Conservation (phyloP, 805 yeast species). For the Yamadazyma philogaea region DNA sequence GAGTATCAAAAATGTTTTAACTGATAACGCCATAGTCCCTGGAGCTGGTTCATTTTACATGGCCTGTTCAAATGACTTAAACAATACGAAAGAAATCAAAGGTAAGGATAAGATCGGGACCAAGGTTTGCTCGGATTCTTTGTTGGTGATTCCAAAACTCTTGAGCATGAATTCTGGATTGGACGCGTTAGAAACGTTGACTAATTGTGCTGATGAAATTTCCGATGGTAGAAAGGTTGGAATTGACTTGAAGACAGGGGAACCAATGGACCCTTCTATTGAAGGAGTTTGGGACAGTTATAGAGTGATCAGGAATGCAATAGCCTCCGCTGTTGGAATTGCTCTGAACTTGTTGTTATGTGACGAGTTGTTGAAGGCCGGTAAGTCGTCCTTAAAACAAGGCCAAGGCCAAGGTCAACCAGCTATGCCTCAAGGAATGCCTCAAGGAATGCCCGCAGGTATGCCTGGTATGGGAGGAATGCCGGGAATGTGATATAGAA, state of each 20-base stretch:
- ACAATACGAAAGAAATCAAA: slow-evolving; percentile 51
- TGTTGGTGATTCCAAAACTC: slow-evolving; percentile 89
- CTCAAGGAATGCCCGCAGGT: not conserved
- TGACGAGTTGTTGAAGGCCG: slow-evolving; percentile 96
- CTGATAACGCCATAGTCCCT: slow-evolving; percentile 82
- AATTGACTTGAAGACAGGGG: slow-evolving; percentile 85
- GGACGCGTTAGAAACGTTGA: slow-evolving; percentile 85
- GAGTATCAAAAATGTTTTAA: slow-evolving; percentile 87
- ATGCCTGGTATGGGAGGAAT: not conserved
- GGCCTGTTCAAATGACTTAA: slow-evolving; percentile 70
- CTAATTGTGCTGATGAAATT: slow-evolving; percentile 85
- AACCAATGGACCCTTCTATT: slow-evolving; percentile 89
- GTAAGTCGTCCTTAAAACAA: slow-evolving; percentile 84
- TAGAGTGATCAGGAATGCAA: slow-evolving; percentile 89
- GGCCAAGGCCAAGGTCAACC: slow-evolving; percentile 29
- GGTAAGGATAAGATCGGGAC: slow-evolving; percentile 90
- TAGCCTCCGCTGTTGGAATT: slow-evolving; percentile 89
- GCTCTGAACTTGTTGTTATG: slow-evolving; percentile 89
- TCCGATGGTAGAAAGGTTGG: slow-evolving; percentile 83
- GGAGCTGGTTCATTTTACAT: slow-evolving; percentile 97
- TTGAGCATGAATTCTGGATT: slow-evolving; percentile 89
- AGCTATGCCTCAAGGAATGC: not conserved
- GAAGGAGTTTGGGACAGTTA: slow-evolving; percentile 97
- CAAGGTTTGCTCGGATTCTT: slow-evolving; percentile 89
- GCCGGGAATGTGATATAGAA: not conserved